Evolutionary conservation across 75 land plant genomes (phyloP), one percentile per base, ranked within the genome.

Genomic region (Pinus tabuliformis): DNA sequence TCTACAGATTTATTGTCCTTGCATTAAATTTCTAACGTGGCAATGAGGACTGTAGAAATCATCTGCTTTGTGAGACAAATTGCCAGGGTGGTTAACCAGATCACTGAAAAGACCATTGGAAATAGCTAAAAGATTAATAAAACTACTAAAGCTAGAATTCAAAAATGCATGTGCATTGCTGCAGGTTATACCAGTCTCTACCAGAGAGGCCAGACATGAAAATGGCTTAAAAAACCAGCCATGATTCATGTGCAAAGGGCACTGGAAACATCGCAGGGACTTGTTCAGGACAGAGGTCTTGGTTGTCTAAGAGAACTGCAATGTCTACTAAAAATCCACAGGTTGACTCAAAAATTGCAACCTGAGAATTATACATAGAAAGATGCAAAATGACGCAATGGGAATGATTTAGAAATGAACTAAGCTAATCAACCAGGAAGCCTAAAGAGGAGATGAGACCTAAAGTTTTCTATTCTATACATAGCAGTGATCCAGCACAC

Each of bases 261-360:
- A 68, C 72, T 68, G 72, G 49, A 68, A 68, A 68, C 49, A 42
- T 37, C 72, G 36, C 72, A 68, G 72, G 72, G 72, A n/a, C 72
- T 68, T 68, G 45, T 49, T 42, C 21, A 42, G 39, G 72, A 68
- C 39, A 68, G 72, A 68, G 72, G 42, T 68, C 36, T 15, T 68
- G 14, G 9, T 49, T 49, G 54, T 49, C 62, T 60, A 60, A 6
- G 62, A 22, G 37, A 36, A 52, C 58, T 56, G 33, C 74, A 49
- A 56, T 56, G 33, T 14, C 58, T 56, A 8, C 6, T n/a, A 21
- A 18, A 45, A 54, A 73, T 73, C 74, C 74, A 56, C 15, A 1
- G 58, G 74, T 56, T 28, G 74, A 56, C 74, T 73, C 74, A 56
- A 73, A 73, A 73, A 73, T 15, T 73, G 74, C 74, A 73, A 73